Percentiles rank a stretch among this genome's conserved stretches.
phyloP scores from a whole-genome alignment of 805 yeast species.

The Scheffersomyces lignosus region DNA sequence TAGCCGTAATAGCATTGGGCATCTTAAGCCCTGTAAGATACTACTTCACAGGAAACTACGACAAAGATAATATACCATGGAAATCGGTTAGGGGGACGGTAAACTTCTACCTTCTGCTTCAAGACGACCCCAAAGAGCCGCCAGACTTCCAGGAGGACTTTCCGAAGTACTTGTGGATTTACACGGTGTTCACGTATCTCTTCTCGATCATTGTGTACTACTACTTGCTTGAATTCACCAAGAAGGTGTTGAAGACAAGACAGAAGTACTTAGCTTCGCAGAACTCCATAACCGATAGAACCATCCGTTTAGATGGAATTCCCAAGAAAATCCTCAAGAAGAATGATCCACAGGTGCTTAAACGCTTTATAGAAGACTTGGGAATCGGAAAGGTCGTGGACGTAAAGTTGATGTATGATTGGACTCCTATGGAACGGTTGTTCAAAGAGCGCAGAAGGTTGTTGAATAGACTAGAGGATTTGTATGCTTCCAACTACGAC shows the following conservation, averaged over 20 bases:
- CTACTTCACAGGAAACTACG: conserved; percentile 44
- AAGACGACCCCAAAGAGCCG: conserved; percentile 9
- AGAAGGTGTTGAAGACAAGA: conserved; percentile 49
- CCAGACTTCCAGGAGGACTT: conserved; percentile 36
- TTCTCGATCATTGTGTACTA: conserved; percentile 50
- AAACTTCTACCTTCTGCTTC: conserved; percentile 5
- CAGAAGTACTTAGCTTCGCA: conserved; percentile 61
- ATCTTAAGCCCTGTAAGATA: conserved; percentile 39
- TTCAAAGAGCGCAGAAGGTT: conserved; percentile 34
- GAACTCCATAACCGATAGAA: conserved; percentile 59
- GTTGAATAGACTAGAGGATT: conserved; percentile 37
- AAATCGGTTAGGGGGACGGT: conserved; percentile 5
- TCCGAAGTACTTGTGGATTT: conserved; percentile 49
- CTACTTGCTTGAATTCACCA: conserved; percentile 48
- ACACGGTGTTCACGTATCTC: conserved; percentile 55
- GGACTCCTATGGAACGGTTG: conserved; percentile 41
- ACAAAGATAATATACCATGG: conserved; percentile 34
- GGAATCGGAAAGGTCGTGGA: conserved; percentile 57
- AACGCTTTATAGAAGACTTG: conserved; percentile 51
- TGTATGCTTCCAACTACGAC: conserved; percentile 44
- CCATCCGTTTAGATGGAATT: conserved; percentile 55
- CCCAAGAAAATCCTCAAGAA: conserved; percentile 42
- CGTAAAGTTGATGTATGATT: conserved; percentile 48
- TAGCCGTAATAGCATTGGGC: conserved; percentile 23
- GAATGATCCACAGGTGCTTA: conserved; percentile 43